Conservation (phyloP, 2,329 filamentous ascomycete genomes). For the Geosmithia flava region DNA sequence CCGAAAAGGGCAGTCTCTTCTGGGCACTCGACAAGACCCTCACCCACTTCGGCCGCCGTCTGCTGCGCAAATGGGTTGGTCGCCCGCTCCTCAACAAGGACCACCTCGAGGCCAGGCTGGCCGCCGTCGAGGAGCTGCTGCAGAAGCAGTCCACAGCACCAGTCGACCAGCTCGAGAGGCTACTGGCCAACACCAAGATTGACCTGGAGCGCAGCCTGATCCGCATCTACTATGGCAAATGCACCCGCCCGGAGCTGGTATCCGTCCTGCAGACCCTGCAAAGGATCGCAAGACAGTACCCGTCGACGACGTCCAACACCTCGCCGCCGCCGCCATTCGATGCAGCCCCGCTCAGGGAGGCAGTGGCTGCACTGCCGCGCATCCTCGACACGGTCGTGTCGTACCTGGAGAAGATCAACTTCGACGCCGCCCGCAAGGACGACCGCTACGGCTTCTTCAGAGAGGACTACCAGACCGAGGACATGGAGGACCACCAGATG, state of each 20-base stretch:
- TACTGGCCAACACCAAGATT: conserved; percentile 59
- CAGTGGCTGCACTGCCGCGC: conserved; percentile 62
- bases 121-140: conserved; percentile 77
- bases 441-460: conserved; percentile 94
- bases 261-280: conserved; percentile 78
- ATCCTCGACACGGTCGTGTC: conserved; percentile 62
- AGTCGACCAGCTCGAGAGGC: conserved; percentile 60
- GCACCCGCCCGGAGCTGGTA: conserved; percentile 77
- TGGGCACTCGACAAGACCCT: conserved; percentile 91
- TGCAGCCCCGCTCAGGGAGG: conserved; percentile 56
- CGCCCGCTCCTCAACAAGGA: conserved; percentile 69
- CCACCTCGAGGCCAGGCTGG: conserved; percentile 64
- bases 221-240: conserved; percentile 95
- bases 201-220: conserved; percentile 91
- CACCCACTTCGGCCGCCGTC: conserved; percentile 76
- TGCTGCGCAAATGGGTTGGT: conserved; percentile 91
- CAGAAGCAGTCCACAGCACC: conserved; percentile 51
- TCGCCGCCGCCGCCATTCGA: conserved; percentile 41
- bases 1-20: conserved; percentile 77
- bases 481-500: conserved; percentile 77
- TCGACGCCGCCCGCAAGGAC: conserved; percentile 67
- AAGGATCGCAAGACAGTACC: conserved; percentile 65
- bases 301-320: conserved; percentile 46
- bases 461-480: conserved; percentile 76
- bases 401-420: conserved; percentile 77